Percentiles rank a stretch among this genome's conserved stretches.
Conservation (phyloP, 1,139 yeast species). For the Kodamaea alishanica region DNA sequence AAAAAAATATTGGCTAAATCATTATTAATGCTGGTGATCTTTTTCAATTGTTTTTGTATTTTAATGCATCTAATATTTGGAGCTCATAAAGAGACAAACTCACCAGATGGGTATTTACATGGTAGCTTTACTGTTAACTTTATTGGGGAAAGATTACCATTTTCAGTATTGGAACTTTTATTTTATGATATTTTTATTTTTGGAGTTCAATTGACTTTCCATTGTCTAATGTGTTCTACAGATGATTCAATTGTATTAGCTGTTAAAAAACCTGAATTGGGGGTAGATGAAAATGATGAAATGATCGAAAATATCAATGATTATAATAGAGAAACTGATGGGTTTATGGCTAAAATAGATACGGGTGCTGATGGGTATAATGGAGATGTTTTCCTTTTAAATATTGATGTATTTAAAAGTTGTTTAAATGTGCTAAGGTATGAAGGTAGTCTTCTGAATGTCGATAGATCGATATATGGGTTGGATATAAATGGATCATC, state of each 20-base stretch:
- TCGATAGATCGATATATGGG: neutral
- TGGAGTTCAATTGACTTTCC: conserved; percentile 29
- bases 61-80: conserved; percentile 31
- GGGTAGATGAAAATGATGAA: neutral
- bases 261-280: conserved; percentile 5
- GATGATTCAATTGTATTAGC: conserved; percentile 31
- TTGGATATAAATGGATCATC: no score
- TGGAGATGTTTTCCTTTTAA: conserved; percentile 35
- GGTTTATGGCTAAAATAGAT: conserved; percentile 15
- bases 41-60: conserved; percentile 25
- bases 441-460: no score
- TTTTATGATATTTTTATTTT: conserved; percentile 27
- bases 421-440: conserved; percentile 3
- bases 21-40: conserved; percentile 24
- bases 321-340: conserved; percentile 14
- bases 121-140: conserved; percentile 40
- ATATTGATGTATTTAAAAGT: conserved; percentile 25
- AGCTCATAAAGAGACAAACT: conserved; percentile 15
- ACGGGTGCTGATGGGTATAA: conserved; percentile 35
- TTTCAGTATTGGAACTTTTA: conserved; percentile 24
- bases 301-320: conserved; percentile 4
- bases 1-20: conserved; percentile 28
- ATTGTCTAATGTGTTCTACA: conserved; percentile 30
- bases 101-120: conserved; percentile 22
- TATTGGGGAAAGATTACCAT: conserved; percentile 39